A percentile compares a stretch with the other conserved stretches of the same genome.
Evolutionary conservation across 192 early-diverging fungal genomes (phyloP).

Genomic region (Tieghemiomyces parasiticus): DNA sequence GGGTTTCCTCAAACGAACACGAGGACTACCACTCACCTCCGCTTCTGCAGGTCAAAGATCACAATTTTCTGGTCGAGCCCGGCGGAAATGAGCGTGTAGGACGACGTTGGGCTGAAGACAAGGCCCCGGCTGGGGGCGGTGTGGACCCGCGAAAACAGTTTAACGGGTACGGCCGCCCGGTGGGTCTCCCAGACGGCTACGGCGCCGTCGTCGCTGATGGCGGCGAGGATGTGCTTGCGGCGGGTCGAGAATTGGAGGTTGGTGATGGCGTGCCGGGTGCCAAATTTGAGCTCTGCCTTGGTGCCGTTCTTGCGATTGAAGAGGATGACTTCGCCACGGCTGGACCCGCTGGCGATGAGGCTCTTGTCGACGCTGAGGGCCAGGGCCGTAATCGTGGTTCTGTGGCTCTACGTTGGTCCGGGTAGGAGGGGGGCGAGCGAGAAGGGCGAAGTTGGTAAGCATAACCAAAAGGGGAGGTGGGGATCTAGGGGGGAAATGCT

Average conservation of each 20-base stretch:
- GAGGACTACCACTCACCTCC: neutral
- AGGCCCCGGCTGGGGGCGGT: neutral
- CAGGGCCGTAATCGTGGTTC: neutral
- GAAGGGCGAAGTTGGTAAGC: no score
- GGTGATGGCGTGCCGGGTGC: conserved; percentile 1
- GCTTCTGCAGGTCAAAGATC: neutral
- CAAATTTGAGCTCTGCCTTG: conserved; percentile 5
- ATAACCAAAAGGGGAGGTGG: no score
- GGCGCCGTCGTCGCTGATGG: conserved; percentile 7
- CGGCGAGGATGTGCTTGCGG: conserved; percentile 5
- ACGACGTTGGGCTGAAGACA: neutral
- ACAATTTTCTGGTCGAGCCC: conserved; percentile 10
- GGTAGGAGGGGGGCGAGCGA: no score
- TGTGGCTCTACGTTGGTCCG: no score
- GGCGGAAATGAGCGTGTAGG: neutral
- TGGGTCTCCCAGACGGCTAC: conserved; percentile 9
- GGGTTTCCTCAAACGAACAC: no score
- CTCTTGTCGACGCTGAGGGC: conserved; percentile 8
- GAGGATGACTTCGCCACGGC: conserved; percentile 2
- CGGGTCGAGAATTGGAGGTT: neutral
- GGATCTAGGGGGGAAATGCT: no score
- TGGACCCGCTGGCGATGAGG: conserved; percentile 5
- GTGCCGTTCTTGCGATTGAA: conserved; percentile 10
- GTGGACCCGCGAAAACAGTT: conserved; percentile 4
- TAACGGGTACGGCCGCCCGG: neutral